A percentile compares a stretch with the other conserved stretches of the same genome.
Evolutionary conservation across 2,329 filamentous ascomycete species (phyloP).

Genomic region (Colletotrichum destructivum): DNA sequence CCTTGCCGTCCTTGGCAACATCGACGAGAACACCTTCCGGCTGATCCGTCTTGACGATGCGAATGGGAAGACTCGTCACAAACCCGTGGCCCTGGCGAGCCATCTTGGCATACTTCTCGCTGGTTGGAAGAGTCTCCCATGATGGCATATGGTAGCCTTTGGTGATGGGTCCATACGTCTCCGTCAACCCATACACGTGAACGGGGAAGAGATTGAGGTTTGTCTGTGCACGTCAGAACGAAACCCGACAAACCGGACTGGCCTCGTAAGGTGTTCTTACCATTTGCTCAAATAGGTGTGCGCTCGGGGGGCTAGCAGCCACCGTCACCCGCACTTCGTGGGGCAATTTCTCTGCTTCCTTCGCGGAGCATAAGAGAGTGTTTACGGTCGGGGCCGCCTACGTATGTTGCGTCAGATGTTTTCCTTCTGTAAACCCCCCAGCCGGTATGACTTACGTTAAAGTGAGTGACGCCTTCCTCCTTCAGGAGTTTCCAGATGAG

Average conservation of each 20-base stretch:
- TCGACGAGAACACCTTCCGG: slow-evolving; percentile 77
- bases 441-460: slow-evolving; percentile 91
- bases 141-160: slow-evolving; percentile 90
- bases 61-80: slow-evolving; percentile 83
- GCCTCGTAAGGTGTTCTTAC: slow-evolving; percentile 54
- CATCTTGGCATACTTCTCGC: slow-evolving; percentile 91
- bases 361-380: slow-evolving; percentile 87
- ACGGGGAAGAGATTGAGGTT: slow-evolving; percentile 88
- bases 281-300: slow-evolving; percentile 95
- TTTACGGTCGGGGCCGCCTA: slow-evolving; percentile 78
- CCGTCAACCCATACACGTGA: slow-evolving; percentile 89
- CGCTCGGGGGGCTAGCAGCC: slow-evolving; percentile 90
- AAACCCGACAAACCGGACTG: neutral
- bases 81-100: slow-evolving; percentile 95
- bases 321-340: slow-evolving; percentile 88
- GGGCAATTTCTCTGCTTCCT: slow-evolving; percentile 79
- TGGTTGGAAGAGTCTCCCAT: slow-evolving; percentile 82
- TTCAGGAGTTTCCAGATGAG: slow-evolving; percentile 93
- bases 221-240: slow-evolving; percentile 48
- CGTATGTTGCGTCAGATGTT: neutral
- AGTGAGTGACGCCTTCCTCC: slow-evolving; percentile 91
- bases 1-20: slow-evolving; percentile 78
- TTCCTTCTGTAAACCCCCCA: too few species aligned
- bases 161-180: slow-evolving; percentile 96
- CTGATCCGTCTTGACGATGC: slow-evolving; percentile 83